Base-by-base conservation (phyloP, 768 basidiomycete genomes). In the Boletus rex-veris region DNA sequence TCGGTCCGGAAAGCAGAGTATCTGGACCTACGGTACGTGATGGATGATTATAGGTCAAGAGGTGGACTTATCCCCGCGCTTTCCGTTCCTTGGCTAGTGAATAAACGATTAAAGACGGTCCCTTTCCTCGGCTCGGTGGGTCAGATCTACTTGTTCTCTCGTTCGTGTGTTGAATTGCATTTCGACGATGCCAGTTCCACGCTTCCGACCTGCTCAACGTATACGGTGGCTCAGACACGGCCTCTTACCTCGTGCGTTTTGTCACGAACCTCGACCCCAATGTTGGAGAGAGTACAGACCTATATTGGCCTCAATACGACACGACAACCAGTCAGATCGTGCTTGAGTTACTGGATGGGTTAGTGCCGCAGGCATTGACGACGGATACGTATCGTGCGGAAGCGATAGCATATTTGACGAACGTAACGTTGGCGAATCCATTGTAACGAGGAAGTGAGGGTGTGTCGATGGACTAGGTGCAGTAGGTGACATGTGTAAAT, bases 301-400 rank as follows among this genome's bases (percentile, higher is more conserved):
- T 74, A 15, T 58, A 61, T 16, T 82, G 79, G 80, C 79, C 80
- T 0, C 66, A 69, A 50, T 81, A 80, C 39, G 71, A 50, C 21
- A 19, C 68, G 7, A 56, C 66, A 1, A 53, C 41, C 0, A 58
- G 67, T 16, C 74, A 73, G 10, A 65, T 69, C 41, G 62, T 78
- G 49, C 61, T 77, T 47, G 77, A 74, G 0, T 75, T 80, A 56
- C 57, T 69, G 30, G 76, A 75, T 44, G 72, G 70, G 3, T 52
- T 64, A 7, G 58, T 70, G 21, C 61, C 71, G 7, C 67, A 73
- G 50, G 61, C 50, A 0, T 66, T 80, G 42, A 74, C 73, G 4
- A 60, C 71, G 43, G 78, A 82, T 55, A 79, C 73, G 15, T 79
- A 69, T 63, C 69, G 80, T 46, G 54, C 60, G 30, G 71, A 70